Percentiles rank a stretch among this genome's conserved stretches.
These are phyloP conservation scores for Chamaecrista fasciculata DNA, from an alignment of 306 rosid species.

Conservation along the genomic window DNA sequence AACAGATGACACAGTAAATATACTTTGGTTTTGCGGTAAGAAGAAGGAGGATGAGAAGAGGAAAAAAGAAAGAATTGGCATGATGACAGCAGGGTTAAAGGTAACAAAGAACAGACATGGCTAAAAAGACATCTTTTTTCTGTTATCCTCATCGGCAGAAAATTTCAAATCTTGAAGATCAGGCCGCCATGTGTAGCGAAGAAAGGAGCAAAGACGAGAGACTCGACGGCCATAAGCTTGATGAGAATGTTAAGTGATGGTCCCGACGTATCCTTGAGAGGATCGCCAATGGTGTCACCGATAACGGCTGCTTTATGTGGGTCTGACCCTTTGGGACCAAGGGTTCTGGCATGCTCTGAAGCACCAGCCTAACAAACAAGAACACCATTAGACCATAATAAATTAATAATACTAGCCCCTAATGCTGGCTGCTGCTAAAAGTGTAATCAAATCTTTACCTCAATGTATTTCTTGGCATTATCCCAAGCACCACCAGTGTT, in stretches of 20 bases:
- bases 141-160: conserved; percentile 1
- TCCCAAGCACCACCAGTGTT: conserved; percentile 99
- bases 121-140: background rate
- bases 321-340: conserved; percentile 94
- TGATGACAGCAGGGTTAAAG: conserved; percentile 8
- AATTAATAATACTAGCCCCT: background rate
- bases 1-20: conserved; percentile 19
- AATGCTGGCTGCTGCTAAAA: background rate
- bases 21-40: background rate
- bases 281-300: conserved; percentile 98
- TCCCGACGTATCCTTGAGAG: conserved; percentile 92
- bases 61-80: conserved; percentile 13
- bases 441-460: conserved; percentile 46
- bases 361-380: conserved; percentile 67
- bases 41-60: background rate
- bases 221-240: conserved; percentile 96
- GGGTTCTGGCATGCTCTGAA: conserved; percentile 85
- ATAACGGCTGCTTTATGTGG: conserved; percentile 94
- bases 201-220: conserved; percentile 94
- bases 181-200: conserved; percentile 93
- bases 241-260: conserved; percentile 98
- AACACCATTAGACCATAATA: background rate
- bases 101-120: conserved; percentile 1
- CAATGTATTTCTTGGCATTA: conserved; percentile 93
- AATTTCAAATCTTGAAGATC: conserved; percentile 64